phyloP scores from a whole-genome alignment of 345 rosid species.

The Eucalyptus microcorys region DNA sequence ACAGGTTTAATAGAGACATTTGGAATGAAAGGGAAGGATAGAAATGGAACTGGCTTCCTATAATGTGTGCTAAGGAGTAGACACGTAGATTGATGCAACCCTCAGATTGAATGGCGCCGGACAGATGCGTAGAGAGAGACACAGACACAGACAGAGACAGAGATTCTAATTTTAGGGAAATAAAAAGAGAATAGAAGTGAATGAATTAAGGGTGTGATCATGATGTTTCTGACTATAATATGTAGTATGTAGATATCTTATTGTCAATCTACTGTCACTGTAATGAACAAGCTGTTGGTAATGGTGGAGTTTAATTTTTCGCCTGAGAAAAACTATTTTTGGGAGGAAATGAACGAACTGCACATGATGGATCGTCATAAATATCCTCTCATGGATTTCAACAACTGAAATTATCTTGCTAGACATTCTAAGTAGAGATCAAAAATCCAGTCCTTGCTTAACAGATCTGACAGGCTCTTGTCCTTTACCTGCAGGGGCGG shows the following conservation, averaged over 20 bases:
- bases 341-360: neutral
- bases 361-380: neutral
- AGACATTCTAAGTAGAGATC: neutral
- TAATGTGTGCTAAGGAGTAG: neutral
- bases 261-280: neutral
- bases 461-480: neutral
- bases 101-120: neutral
- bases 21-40: neutral
- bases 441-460: neutral
- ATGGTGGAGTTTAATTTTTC: neutral
- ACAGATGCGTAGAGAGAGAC: neutral
- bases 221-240: neutral
- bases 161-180: neutral
- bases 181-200: neutral
- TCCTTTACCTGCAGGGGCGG: constrained; percentile 48
- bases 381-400: neutral
- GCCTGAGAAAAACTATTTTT: neutral
- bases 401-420: neutral
- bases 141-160: neutral
- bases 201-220: neutral
- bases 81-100: neutral
- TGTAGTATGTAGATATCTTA: neutral
- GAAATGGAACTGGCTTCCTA: neutral
- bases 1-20: neutral
- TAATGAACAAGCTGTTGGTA: neutral